These are phyloP conservation scores for Lasiodiplodia sp. DNA, from an alignment of 2,329 filamentous ascomycete species.

Conservation along the genomic window DNA sequence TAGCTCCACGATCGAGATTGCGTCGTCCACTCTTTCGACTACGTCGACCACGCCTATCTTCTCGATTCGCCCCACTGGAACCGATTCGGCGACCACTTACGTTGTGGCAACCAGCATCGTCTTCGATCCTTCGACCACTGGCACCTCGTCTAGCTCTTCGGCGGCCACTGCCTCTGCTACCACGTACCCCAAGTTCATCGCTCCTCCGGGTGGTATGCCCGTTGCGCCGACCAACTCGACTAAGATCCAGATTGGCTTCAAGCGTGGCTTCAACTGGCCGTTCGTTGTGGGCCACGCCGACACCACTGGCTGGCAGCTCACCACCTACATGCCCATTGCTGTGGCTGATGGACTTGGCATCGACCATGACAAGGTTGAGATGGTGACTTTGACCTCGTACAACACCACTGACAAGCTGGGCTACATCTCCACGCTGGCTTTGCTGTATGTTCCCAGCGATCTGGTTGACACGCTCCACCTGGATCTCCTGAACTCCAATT, in stretches of 20 bases:
- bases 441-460: constrained; percentile 56
- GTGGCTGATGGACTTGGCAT: constrained; percentile 69
- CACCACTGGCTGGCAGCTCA: constrained; percentile 80
- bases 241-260: constrained; percentile 85
- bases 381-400: constrained; percentile 77
- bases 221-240: constrained; percentile 68
- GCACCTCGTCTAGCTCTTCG: constrained; percentile 52
- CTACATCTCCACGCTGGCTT: constrained; percentile 81
- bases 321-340: constrained; percentile 76
- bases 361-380: constrained; percentile 61
- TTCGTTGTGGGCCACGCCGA: constrained; percentile 77
- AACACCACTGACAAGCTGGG: constrained; percentile 73
- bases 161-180: constrained; percentile 19
- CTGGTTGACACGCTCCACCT: constrained; percentile 65
- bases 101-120: constrained; percentile 70
- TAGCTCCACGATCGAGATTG: constrained; percentile 11
- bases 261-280: constrained; percentile 79
- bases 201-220: constrained; percentile 68
- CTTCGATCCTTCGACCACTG: constrained; percentile 59
- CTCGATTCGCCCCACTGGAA: constrained; percentile 57
- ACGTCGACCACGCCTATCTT: constrained; percentile 43
- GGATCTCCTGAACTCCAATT: constrained; percentile 74
- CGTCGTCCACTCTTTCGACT: constrained; percentile 33
- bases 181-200: constrained; percentile 65
- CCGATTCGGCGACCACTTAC: constrained; percentile 53